Evolutionary conservation across 257 asterid genomes (phyloP).

Genomic region (Solanum okadae): DNA sequence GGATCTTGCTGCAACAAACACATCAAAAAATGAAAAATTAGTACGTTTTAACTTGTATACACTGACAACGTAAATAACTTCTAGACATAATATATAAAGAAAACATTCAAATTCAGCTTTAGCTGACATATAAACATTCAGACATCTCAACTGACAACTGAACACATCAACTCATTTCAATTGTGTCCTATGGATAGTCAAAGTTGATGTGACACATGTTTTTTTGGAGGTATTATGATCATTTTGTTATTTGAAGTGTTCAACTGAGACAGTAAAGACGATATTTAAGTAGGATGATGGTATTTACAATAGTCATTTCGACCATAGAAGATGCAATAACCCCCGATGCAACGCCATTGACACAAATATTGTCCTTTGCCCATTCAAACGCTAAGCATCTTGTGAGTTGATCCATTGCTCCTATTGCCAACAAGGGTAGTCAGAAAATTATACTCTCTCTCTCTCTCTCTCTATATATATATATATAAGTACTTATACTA

Average conservation of each 20-base stretch:
- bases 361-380: conserved; percentile 1
- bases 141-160: not conserved
- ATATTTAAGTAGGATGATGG: too few relatives aligned
- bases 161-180: not conserved
- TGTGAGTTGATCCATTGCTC: conserved; percentile 2
- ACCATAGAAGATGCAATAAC: not conserved
- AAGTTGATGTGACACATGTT: not conserved
- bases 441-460: not conserved
- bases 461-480: too few relatives aligned
- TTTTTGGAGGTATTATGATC: not conserved
- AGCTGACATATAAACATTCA: not conserved
- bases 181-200: not conserved
- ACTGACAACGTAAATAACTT: not conserved
- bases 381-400: not conserved
- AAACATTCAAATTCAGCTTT: not conserved
- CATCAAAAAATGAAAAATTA: not conserved
- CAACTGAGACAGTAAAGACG: not conserved
- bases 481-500: too few relatives aligned
- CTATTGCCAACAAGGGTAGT: not conserved
- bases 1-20: not conserved
- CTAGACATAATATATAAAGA: not conserved
- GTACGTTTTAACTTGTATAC: not conserved
- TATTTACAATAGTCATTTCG: not conserved
- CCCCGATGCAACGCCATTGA: not conserved
- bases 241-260: not conserved